These are phyloP conservation scores for Psidium friedrichsthalianum DNA, from an alignment of 345 rosid species.

Conservation along the genomic window DNA sequence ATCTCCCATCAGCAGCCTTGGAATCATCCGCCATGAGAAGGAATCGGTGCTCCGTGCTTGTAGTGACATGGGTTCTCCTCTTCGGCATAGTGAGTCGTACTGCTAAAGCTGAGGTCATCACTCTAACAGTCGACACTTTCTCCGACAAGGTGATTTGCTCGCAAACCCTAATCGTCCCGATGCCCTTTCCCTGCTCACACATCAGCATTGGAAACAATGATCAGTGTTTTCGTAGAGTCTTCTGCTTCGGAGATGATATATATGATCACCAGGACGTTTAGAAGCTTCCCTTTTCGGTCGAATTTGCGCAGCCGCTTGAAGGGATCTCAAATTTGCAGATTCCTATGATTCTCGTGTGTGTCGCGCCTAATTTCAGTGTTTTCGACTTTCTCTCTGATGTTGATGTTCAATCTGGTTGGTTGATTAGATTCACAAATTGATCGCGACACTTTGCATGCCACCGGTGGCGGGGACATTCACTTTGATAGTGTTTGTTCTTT, in stretches of 20 bases:
- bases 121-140: slow-evolving; percentile 83
- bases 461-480: neutral
- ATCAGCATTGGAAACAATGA: neutral
- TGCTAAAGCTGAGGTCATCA: slow-evolving; percentile 59
- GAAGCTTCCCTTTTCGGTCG: neutral
- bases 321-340: neutral
- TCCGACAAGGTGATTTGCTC: slow-evolving; percentile 63
- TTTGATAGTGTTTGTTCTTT: neutral
- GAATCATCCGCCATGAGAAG: slow-evolving; percentile 5
- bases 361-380: neutral
- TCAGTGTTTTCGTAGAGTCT: neutral
- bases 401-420: neutral
- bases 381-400: neutral
- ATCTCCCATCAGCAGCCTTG: neutral
- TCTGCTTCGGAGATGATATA: neutral
- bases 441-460: neutral
- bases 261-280: neutral
- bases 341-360: neutral
- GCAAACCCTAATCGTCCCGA: neutral
- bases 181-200: neutral
- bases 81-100: slow-evolving; percentile 6
- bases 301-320: neutral
- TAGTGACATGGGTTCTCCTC: slow-evolving; percentile 13
- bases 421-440: neutral
- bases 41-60: slow-evolving; percentile 1